A percentile compares a stretch with the other conserved stretches of the same genome.
Conservation (phyloP, 2,329 filamentous ascomycete genomes). For the Claviceps paspali region DNA sequence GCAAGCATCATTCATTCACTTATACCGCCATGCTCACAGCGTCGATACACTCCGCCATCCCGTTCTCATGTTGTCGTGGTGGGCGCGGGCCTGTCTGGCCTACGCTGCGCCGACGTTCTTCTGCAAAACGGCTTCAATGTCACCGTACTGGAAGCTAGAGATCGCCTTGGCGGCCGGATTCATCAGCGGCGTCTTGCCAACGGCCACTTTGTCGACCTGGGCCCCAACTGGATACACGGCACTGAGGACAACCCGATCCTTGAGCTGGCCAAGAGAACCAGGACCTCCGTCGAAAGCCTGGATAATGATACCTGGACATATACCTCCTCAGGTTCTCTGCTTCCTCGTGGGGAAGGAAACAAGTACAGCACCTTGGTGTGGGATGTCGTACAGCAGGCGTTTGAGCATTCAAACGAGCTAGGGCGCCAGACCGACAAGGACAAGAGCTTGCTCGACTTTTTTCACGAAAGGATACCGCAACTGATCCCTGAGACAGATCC, state of each 20-base stretch:
- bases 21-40: constrained; percentile 7
- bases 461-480: constrained; percentile 26
- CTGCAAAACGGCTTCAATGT: constrained; percentile 49
- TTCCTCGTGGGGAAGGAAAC: constrained; percentile 31
- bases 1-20: neutral
- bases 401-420: constrained; percentile 47
- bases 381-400: constrained; percentile 53
- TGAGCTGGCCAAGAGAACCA: constrained; percentile 47
- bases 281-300: constrained; percentile 31
- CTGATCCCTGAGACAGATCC: constrained; percentile 30
- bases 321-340: constrained; percentile 36
- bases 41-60: constrained; percentile 7
- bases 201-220: constrained; percentile 38
- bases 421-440: constrained; percentile 29
- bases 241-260: constrained; percentile 56
- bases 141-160: constrained; percentile 52
- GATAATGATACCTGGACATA: constrained; percentile 40
- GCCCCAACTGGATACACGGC: constrained; percentile 72
- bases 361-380: constrained; percentile 42
- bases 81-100: constrained; percentile 53
- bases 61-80: constrained; percentile 48
- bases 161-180: constrained; percentile 52
- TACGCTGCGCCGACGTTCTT: constrained; percentile 56
- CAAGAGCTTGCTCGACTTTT: constrained; percentile 40
- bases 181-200: constrained; percentile 34